Evolutionary conservation across 768 basidiomycete genomes (phyloP).

Genomic region (Collybia mongolica): DNA sequence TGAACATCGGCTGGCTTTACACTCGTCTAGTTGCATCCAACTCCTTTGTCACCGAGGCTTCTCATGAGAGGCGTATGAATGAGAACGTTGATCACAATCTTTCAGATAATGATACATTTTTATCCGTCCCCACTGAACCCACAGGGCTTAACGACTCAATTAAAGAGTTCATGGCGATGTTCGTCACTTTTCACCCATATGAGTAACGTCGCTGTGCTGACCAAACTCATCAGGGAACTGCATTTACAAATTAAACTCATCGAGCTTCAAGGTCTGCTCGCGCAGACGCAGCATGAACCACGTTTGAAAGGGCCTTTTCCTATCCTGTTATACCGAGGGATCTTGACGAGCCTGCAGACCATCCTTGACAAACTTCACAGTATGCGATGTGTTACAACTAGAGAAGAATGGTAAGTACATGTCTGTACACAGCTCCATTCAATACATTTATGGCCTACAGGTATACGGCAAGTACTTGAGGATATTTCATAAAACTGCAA

Average conservation of each 20-base stretch:
- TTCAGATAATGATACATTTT: constrained; percentile 21
- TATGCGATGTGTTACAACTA: constrained; percentile 95
- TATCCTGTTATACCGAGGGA: constrained; percentile 76
- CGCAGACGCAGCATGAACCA: constrained; percentile 90
- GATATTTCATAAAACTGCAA: background rate
- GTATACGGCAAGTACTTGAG: constrained; percentile 59
- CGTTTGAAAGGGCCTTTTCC: constrained; percentile 97
- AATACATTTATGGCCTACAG: constrained; percentile 30
- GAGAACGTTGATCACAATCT: constrained; percentile 23
- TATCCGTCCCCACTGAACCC: constrained; percentile 32
- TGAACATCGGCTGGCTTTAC: constrained; percentile 94
- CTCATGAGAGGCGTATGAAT: constrained; percentile 26
- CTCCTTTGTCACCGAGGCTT: constrained; percentile 58
- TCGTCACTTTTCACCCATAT: constrained; percentile 19
- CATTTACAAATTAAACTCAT: constrained; percentile 92
- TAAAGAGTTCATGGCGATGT: constrained; percentile 93
- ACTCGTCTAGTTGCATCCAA: constrained; percentile 88
- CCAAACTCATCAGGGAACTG: constrained; percentile 67
- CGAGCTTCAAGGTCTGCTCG: constrained; percentile 79
- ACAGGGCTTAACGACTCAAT: constrained; percentile 61
- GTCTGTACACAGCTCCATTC: constrained; percentile 8
- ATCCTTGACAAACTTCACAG: constrained; percentile 90
- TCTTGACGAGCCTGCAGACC: constrained; percentile 78
- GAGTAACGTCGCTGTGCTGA: background rate
- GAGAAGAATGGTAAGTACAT: constrained; percentile 81